Percentiles rank a stretch among this genome's conserved stretches.
phyloP scores from a whole-genome alignment of 2,329 filamentous ascomycete genomes.

The Sporothrix schenckii region DNA sequence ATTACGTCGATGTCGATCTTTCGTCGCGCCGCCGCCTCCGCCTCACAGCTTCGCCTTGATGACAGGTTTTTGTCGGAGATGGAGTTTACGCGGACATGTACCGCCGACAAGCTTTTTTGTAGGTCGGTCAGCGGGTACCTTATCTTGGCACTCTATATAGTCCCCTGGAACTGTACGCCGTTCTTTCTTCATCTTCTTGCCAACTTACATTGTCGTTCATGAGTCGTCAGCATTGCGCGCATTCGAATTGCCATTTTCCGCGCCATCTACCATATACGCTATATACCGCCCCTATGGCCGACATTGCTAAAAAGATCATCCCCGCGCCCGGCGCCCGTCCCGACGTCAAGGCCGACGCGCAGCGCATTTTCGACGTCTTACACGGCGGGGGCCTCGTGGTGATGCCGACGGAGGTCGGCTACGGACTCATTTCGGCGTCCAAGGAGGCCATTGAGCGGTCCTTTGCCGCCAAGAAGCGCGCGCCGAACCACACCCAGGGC shows the following conservation, averaged over 20 bases:
- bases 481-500: slow-evolving; percentile 36
- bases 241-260: background rate
- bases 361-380: slow-evolving; percentile 32
- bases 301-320: slow-evolving; percentile 2
- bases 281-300: background rate
- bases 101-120: background rate
- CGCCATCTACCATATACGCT: no score
- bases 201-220: no score
- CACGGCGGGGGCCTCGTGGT: slow-evolving; percentile 37
- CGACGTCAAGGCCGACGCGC: slow-evolving; percentile 30
- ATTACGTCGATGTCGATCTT: slow-evolving; percentile 16
- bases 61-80: background rate
- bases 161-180: background rate
- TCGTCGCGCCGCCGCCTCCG: background rate
- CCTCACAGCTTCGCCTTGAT: background rate
- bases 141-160: background rate
- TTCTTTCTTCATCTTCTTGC: background rate
- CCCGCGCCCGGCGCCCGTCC: slow-evolving; percentile 2
- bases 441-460: slow-evolving; percentile 34
- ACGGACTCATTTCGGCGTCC: slow-evolving; percentile 36
- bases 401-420: slow-evolving; percentile 39
- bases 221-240: no score
- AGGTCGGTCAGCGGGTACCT: background rate
- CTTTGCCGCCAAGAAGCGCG: slow-evolving; percentile 38
- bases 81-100: background rate